These are phyloP conservation scores for Pholiota conissans DNA, from an alignment of 768 basidiomycete genomes.

Conservation along the genomic window DNA sequence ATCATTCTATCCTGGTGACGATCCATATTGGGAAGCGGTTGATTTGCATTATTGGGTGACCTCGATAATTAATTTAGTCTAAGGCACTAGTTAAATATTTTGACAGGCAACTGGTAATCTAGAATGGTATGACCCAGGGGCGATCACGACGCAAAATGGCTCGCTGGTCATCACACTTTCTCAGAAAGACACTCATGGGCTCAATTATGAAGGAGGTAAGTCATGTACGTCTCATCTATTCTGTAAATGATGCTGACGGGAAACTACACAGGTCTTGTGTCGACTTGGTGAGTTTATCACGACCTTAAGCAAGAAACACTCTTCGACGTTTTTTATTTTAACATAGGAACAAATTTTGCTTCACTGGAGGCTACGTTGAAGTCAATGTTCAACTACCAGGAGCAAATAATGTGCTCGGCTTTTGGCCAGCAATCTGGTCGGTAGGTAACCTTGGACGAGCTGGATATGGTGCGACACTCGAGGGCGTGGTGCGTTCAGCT, in stretches of 20 bases:
- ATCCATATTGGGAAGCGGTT: slow-evolving; percentile 84
- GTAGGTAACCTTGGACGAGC: slow-evolving; percentile 72
- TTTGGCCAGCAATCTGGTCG: slow-evolving; percentile 86
- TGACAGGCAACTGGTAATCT: slow-evolving; percentile 57
- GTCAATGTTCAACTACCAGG: slow-evolving; percentile 65
- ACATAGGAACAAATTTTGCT: slow-evolving; percentile 84
- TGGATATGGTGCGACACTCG: slow-evolving; percentile 82
- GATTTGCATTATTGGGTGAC: slow-evolving; percentile 76
- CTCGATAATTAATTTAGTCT: background rate
- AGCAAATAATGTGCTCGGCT: slow-evolving; percentile 58
- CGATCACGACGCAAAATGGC: slow-evolving; percentile 74
- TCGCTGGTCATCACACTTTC: slow-evolving; percentile 72
- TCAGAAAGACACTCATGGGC: slow-evolving; percentile 60
- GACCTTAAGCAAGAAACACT: background rate
- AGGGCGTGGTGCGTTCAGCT: slow-evolving; percentile 61
- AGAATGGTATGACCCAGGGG: slow-evolving; percentile 88
- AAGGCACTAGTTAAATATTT: background rate
- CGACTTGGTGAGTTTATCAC: slow-evolving; percentile 37
- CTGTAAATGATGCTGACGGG: background rate
- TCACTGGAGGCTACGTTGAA: slow-evolving; percentile 81
- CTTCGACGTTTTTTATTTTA: slow-evolving; percentile 6
- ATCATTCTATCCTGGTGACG: slow-evolving; percentile 79
- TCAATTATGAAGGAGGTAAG: slow-evolving; percentile 71
- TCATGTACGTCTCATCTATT: slow-evolving; percentile 17
- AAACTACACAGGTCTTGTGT: slow-evolving; percentile 47